Conservation (phyloP, 2,329 filamentous ascomycete species). For the Phyllosticta ampelicida region DNA sequence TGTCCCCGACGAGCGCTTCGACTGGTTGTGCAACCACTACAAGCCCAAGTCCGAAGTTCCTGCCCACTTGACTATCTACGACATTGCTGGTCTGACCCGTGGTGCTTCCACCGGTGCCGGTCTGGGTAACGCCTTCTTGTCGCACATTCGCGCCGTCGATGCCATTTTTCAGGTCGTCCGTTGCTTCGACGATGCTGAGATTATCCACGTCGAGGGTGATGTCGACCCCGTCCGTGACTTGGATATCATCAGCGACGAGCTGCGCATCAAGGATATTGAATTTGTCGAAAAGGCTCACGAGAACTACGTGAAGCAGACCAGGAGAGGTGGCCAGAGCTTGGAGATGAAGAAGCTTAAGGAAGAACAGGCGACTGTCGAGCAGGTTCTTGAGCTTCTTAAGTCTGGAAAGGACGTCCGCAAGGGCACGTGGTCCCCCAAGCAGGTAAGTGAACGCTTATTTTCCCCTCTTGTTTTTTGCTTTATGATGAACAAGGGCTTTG, state of each 20-base stretch:
- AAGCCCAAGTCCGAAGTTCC: slow-evolving; percentile 96
- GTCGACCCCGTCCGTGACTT: slow-evolving; percentile 91
- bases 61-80: slow-evolving; percentile 94
- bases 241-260: slow-evolving; percentile 92
- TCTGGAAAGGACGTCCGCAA: slow-evolving; percentile 90
- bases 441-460: slow-evolving; percentile 55
- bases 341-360: slow-evolving; percentile 97
- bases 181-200: slow-evolving; percentile 98
- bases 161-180: slow-evolving; percentile 96
- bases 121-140: slow-evolving; percentile 95
- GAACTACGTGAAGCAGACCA: slow-evolving; percentile 84
- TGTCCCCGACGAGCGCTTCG: slow-evolving; percentile 89
- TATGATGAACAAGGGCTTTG: slow-evolving; percentile 99
- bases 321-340: slow-evolving; percentile 84
- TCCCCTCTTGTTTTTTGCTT: slow-evolving; percentile 24
- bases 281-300: slow-evolving; percentile 95
- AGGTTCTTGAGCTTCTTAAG: slow-evolving; percentile 72
- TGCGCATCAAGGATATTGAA: slow-evolving; percentile 97
- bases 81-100: slow-evolving; percentile 92
- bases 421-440: slow-evolving; percentile 80
- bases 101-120: slow-evolving; percentile 95
- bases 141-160: slow-evolving; percentile 95
- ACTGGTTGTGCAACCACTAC: slow-evolving; percentile 94
- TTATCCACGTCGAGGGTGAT: slow-evolving; percentile 98
- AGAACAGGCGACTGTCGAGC: slow-evolving; percentile 87